Evolutionary conservation across 805 yeast genomes (phyloP), one percentile per base, ranked within the genome.

Genomic region (Candida boidinii): DNA sequence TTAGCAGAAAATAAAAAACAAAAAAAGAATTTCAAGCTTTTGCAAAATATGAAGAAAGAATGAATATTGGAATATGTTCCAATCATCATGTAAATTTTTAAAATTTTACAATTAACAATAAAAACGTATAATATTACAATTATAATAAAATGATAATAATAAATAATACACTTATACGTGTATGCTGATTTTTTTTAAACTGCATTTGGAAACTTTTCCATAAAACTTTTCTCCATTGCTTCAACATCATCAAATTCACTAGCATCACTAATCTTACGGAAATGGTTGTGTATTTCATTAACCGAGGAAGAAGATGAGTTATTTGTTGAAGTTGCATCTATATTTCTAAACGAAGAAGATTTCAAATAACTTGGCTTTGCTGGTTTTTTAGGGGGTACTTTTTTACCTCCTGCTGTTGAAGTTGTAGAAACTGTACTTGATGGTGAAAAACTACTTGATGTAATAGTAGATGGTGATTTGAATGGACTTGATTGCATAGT

Each of bases 141-240:
- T n/a, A n/a, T n/a, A n/a, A n/a, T n/a, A n/a, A n/a, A n/a, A n/a
- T n/a, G n/a, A n/a, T n/a, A n/a, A n/a, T n/a, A n/a, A n/a, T n/a
- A n/a, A n/a, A n/a, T n/a, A n/a, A n/a, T n/a, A n/a, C n/a, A n/a
- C n/a, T n/a, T n/a, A n/a, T n/a, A n/a, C n/a, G n/a, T n/a, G n/a
- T n/a, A n/a, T n/a, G n/a, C n/a, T n/a, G n/a, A n/a, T n/a, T n/a
- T n/a, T n/a, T n/a, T 21, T 37, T 44, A 73, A 15, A 73, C 65
- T 32, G 73, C 72, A 51, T 78, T 73, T 7, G 87, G 87, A 39
- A 71, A 79, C 36, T 75, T 60, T 43, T 66, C 64, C 23, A 70
- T 60, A 48, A 79, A 77, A 33, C 68, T 69, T 42, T 62, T 62
- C 44, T 76, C 82, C 42, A 76, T 58, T 39, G 70, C 73, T 28